A percentile compares a stretch with the other conserved stretches of the same genome.
Conservation (phyloP, 306 rosid species). For the Chamaecrista fasciculata region DNA sequence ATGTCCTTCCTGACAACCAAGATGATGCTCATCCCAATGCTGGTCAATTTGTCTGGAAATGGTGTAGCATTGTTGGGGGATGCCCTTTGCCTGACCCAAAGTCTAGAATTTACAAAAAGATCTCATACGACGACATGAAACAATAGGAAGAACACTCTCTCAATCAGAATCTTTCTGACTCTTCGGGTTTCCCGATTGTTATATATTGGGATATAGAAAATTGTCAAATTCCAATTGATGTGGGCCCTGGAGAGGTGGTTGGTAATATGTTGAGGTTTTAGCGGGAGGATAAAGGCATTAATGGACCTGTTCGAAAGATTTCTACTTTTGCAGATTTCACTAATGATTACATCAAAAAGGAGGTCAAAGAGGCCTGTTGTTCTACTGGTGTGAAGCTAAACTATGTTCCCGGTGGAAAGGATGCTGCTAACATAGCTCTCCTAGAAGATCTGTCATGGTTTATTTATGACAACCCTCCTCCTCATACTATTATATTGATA, state of each 20-base stretch:
- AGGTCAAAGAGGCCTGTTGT: slow-evolving; percentile 90
- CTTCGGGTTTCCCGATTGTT: slow-evolving; percentile 72
- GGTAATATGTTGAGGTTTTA: slow-evolving; percentile 95
- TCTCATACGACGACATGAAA: too few species aligned
- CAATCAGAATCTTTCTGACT: slow-evolving; percentile 50
- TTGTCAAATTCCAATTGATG: slow-evolving; percentile 89
- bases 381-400: slow-evolving; percentile 90
- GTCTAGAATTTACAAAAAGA: too few species aligned
- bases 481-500: slow-evolving; percentile 85
- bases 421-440: slow-evolving; percentile 97
- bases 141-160: too few species aligned
- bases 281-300: slow-evolving; percentile 74
- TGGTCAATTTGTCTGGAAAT: too few species aligned
- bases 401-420: slow-evolving; percentile 97
- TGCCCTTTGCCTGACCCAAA: too few species aligned
- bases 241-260: slow-evolving; percentile 90
- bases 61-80: too few species aligned
- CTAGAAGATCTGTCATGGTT: slow-evolving; percentile 93
- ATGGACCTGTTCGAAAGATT: slow-evolving; percentile 83
- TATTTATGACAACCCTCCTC: slow-evolving; percentile 96
- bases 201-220: slow-evolving; percentile 96
- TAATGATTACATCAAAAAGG: slow-evolving; percentile 80
- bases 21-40: too few species aligned
- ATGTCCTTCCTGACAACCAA: too few species aligned
- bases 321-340: slow-evolving; percentile 85